Evolutionary conservation across 345 rosid genomes (phyloP).

Genomic region (Salix viminalis): DNA sequence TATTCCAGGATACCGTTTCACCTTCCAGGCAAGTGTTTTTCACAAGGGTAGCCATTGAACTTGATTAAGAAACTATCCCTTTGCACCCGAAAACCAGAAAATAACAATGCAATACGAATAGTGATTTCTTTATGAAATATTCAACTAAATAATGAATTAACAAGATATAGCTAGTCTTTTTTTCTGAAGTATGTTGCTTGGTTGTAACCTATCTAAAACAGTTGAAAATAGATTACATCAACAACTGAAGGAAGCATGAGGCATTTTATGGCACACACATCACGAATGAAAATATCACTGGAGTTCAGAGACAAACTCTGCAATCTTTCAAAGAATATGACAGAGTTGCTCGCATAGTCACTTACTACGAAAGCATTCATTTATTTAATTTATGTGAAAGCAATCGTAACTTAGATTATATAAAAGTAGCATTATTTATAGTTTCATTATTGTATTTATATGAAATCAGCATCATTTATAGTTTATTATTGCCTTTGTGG

Average conservation of each 20-base stretch:
- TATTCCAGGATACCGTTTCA: background rate
- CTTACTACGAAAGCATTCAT: too few relatives aligned
- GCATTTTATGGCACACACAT: background rate
- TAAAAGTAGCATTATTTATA: background rate
- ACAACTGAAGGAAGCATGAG: background rate
- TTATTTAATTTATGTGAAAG: background rate
- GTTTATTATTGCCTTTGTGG: slow-evolving; percentile 2
- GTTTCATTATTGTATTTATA: too few relatives aligned
- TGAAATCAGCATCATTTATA: background rate
- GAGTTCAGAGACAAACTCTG: background rate
- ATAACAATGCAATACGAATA: background rate
- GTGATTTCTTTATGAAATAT: background rate
- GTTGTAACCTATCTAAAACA: background rate
- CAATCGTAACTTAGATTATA: background rate
- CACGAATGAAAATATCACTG: background rate
- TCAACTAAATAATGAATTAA: background rate
- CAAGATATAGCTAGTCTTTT: background rate
- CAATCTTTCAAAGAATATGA: background rate
- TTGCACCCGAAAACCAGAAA: background rate
- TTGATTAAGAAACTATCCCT: background rate
- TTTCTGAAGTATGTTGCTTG: background rate
- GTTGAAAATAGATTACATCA: background rate
- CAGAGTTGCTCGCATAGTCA: background rate
- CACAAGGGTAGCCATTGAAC: background rate
- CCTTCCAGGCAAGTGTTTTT: too few relatives aligned